Conservation (phyloP, 768 basidiomycete species). For the Coprinellus micaceus region DNA sequence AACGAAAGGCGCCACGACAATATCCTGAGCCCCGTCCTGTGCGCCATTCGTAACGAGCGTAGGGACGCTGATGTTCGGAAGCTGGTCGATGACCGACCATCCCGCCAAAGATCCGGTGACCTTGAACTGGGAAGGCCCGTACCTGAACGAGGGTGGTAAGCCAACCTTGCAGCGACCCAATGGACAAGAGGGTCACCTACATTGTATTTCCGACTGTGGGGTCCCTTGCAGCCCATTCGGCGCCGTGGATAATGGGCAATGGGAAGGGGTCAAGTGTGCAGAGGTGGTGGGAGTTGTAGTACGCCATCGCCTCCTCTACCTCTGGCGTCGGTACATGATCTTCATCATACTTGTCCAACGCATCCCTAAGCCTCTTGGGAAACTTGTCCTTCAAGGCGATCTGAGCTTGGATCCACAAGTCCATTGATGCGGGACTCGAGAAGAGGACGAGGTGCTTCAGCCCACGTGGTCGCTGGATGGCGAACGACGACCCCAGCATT, state of each 20-base stretch:
- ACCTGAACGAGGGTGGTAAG: no score
- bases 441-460: constrained; percentile 42
- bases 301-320: constrained; percentile 39
- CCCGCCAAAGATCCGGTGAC: constrained; percentile 37
- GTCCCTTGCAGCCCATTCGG: constrained; percentile 38
- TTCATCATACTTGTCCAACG: constrained; percentile 42
- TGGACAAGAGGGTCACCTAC: constrained; percentile 21
- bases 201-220: constrained; percentile 47
- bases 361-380: constrained; percentile 38
- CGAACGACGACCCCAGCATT: constrained; percentile 42
- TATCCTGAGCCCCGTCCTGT: constrained; percentile 40
- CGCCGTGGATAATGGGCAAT: constrained; percentile 26
- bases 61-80: constrained; percentile 37
- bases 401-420: constrained; percentile 32
- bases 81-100: constrained; percentile 43
- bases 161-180: constrained; percentile 28
- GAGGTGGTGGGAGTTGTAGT: constrained; percentile 40
- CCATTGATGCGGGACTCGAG: constrained; percentile 41
- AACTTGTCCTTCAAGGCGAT: constrained; percentile 21
- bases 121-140: constrained; percentile 35
- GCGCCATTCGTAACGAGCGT: constrained; percentile 41
- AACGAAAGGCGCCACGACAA: constrained; percentile 34
- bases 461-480: constrained; percentile 38
- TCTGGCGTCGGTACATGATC: constrained; percentile 39
- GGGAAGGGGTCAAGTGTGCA: constrained; percentile 48